A percentile compares a stretch with the other conserved stretches of the same genome.
These are phyloP conservation scores for Saturnispora besseyi DNA, from an alignment of 805 yeast genomes.

Conservation along the genomic window DNA sequence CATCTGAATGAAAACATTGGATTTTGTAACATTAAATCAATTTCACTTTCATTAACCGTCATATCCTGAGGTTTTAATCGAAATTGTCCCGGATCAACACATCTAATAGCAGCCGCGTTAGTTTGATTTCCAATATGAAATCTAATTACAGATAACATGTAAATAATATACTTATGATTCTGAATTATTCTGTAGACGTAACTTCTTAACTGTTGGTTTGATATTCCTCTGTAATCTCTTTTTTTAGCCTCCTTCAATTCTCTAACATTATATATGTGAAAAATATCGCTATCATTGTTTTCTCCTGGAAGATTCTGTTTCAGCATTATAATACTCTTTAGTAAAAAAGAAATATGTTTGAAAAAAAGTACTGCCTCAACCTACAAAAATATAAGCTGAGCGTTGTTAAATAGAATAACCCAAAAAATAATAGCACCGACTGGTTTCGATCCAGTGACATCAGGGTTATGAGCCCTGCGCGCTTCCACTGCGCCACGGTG, in stretches of 20 bases:
- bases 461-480: slow-evolving; percentile 99
- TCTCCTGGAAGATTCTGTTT: not conserved
- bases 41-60: slow-evolving; percentile 1
- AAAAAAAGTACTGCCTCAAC: not conserved
- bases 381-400: not conserved
- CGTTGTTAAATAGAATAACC: not conserved
- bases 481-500: slow-evolving; percentile 99
- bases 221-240: not conserved
- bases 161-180: slow-evolving; percentile 1
- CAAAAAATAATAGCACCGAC: slow-evolving; percentile 66
- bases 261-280: not conserved
- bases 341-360: not conserved
- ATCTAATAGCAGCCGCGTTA: not conserved
- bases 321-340: not conserved
- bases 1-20: slow-evolving; percentile 1
- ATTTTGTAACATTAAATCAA: not conserved
- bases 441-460: slow-evolving; percentile 96
- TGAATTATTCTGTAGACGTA: not conserved
- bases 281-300: not conserved
- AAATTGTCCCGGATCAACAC: not conserved
- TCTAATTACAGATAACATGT: slow-evolving; percentile 1
- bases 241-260: not conserved
- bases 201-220: not conserved
- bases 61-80: not conserved
- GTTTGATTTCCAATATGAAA: not conserved